Conservation (phyloP, 2,329 filamentous ascomycete genomes). For the Parastagonospora avenae region DNA sequence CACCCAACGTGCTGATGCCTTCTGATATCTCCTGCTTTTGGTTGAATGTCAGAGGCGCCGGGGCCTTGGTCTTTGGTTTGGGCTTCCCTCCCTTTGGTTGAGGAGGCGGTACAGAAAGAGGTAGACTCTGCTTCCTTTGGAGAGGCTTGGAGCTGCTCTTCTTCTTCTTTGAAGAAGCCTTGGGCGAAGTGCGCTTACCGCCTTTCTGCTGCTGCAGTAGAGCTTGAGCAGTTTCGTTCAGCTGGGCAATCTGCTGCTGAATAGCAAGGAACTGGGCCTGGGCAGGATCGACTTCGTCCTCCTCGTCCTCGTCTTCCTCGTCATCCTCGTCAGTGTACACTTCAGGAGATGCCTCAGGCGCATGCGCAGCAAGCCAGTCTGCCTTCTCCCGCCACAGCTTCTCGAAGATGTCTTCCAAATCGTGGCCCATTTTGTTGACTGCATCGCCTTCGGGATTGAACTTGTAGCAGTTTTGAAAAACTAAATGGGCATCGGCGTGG, state of each 20-base stretch:
- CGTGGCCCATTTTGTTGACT: slow-evolving; percentile 73
- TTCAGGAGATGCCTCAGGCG: slow-evolving; percentile 67
- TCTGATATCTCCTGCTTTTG: slow-evolving; percentile 93
- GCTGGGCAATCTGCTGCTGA: slow-evolving; percentile 71
- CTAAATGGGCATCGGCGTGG: slow-evolving; percentile 78
- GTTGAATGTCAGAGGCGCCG: slow-evolving; percentile 70
- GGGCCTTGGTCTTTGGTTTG: slow-evolving; percentile 58
- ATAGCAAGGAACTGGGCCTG: slow-evolving; percentile 57
- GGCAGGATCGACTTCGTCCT: slow-evolving; percentile 54
- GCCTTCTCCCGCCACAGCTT: slow-evolving; percentile 77
- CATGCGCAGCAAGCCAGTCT: slow-evolving; percentile 78
- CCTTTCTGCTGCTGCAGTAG: slow-evolving; percentile 40
- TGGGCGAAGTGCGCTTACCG: slow-evolving; percentile 62
- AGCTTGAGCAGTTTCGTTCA: slow-evolving; percentile 67
- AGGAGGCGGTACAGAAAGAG: slow-evolving; percentile 31
- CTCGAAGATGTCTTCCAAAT: slow-evolving; percentile 77
- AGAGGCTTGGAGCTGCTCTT: slow-evolving; percentile 16
- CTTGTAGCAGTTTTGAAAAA: slow-evolving; percentile 87
- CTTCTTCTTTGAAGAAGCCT: slow-evolving; percentile 55
- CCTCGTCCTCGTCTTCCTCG: slow-evolving; percentile 66
- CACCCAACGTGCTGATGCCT: slow-evolving; percentile 80
- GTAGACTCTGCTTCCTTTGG: slow-evolving; percentile 32
- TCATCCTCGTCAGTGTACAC: slow-evolving; percentile 68
- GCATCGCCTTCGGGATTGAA: slow-evolving; percentile 85
- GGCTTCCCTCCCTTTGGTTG: slow-evolving; percentile 48